Percentiles rank a stretch among this genome's conserved stretches.
phyloP scores from a whole-genome alignment of 108 stramenopile species.

The Halocafeteria seosinensis region DNA sequence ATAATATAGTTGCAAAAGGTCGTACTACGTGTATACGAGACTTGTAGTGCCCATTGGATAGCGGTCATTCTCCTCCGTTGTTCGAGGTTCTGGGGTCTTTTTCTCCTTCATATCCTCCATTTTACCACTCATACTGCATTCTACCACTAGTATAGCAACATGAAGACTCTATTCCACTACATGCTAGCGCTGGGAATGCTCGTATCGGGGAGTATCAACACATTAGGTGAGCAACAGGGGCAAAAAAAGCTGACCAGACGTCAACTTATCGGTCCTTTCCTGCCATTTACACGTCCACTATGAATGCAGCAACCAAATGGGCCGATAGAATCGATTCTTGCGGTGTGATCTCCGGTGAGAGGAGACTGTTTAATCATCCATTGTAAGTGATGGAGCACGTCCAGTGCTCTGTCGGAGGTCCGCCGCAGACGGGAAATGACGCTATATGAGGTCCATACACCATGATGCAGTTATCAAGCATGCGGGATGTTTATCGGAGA shows the following conservation, averaged over 20 bases:
- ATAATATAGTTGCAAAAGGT: no score
- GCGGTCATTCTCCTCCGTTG: no score
- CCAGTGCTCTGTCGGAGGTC: background rate
- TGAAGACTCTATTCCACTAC: slow-evolving; percentile 1
- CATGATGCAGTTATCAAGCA: background rate
- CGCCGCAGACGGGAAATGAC: no score
- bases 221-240: background rate
- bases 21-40: no score
- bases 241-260: background rate
- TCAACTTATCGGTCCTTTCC: background rate
- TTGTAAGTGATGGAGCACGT: background rate
- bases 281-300: background rate
- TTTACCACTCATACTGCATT: no score
- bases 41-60: no score
- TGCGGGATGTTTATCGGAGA: background rate
- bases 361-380: background rate
- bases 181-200: background rate
- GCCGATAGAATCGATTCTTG: background rate
- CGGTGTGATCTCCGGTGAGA: background rate
- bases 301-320: background rate
- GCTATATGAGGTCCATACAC: background rate
- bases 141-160: no score
- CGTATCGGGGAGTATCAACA: background rate
- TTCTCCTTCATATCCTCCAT: background rate
- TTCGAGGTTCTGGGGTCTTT: background rate